Evolutionary conservation across 1,284 basidiomycete species (phyloP).

Genomic region (Meripilus lineatus): DNA sequence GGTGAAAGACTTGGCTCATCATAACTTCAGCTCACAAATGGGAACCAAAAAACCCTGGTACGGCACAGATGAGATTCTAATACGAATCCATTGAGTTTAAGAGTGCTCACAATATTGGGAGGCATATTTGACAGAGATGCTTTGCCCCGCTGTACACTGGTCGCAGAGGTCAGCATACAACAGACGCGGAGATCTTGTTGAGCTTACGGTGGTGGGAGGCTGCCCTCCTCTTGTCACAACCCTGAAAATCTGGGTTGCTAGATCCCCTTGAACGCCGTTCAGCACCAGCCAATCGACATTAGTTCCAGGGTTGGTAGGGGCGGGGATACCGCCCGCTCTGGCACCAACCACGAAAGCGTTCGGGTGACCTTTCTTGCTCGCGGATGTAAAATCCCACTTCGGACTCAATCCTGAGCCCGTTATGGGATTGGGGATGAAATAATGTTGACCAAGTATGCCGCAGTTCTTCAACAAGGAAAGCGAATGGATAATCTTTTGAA

Average conservation of each 20-base stretch:
- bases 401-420: constrained; percentile 18
- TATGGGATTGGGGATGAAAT: constrained; percentile 24
- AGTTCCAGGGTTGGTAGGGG: constrained; percentile 22
- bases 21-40: too few species aligned
- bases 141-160: constrained; percentile 12
- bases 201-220: constrained; percentile 33
- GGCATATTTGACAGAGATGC: constrained; percentile 12
- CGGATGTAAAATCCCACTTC: constrained; percentile 29
- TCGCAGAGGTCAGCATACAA: background rate
- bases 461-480: constrained; percentile 8
- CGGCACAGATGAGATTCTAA: background rate
- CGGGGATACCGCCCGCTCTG: constrained; percentile 21
- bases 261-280: constrained; percentile 23
- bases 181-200: too few species aligned
- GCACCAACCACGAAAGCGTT: constrained; percentile 25
- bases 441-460: constrained; percentile 28
- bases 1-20: too few species aligned
- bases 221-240: constrained; percentile 34
- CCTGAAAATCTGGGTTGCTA: constrained; percentile 34
- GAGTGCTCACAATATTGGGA: constrained; percentile 14
- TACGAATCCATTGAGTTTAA: too few species aligned
- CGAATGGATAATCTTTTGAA: constrained; percentile 10
- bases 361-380: constrained; percentile 17
- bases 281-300: constrained; percentile 39
- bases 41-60: constrained; percentile 11